Evolutionary conservation across 176 grass and related monocot genomes (phyloP).

Genomic region (Hordeum marinum): DNA sequence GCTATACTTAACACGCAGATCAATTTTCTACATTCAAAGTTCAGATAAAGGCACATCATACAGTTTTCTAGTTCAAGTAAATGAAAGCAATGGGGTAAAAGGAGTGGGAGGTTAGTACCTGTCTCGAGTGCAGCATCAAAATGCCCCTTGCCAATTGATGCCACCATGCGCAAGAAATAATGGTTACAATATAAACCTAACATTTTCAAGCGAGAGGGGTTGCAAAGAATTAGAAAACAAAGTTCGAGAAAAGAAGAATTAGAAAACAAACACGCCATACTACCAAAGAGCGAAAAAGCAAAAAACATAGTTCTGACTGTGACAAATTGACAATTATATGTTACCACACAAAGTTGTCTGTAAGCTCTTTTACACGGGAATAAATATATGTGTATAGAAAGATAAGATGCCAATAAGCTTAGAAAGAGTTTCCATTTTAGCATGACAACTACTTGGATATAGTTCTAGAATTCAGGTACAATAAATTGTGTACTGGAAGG

Average conservation of each 20-base stretch:
- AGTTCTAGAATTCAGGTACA: background rate
- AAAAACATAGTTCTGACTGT: background rate
- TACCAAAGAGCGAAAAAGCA: background rate
- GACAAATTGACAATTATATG: background rate
- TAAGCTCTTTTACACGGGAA: background rate
- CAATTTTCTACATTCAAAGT: constrained; percentile 8
- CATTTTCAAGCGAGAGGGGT: constrained; percentile 31
- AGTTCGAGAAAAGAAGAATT: background rate
- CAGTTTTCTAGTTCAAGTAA: constrained; percentile 4
- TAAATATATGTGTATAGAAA: background rate
- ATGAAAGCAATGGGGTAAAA: background rate
- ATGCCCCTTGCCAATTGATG: constrained; percentile 83
- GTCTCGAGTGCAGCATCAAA: constrained; percentile 73
- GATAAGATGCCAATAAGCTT: background rate
- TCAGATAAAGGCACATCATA: background rate
- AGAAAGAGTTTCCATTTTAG: background rate
- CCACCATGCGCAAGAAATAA: constrained; percentile 89
- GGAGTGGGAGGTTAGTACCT: constrained; percentile 32
- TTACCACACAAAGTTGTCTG: background rate
- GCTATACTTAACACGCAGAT: background rate
- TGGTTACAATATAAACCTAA: constrained; percentile 91
- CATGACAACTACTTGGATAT: background rate
- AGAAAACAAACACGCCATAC: background rate
- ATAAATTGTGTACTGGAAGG: background rate
- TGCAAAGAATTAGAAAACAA: constrained; percentile 7